Evolutionary conservation across 352 stramenopile species (phyloP).

Genomic region (Paralagenidium karlingii): DNA sequence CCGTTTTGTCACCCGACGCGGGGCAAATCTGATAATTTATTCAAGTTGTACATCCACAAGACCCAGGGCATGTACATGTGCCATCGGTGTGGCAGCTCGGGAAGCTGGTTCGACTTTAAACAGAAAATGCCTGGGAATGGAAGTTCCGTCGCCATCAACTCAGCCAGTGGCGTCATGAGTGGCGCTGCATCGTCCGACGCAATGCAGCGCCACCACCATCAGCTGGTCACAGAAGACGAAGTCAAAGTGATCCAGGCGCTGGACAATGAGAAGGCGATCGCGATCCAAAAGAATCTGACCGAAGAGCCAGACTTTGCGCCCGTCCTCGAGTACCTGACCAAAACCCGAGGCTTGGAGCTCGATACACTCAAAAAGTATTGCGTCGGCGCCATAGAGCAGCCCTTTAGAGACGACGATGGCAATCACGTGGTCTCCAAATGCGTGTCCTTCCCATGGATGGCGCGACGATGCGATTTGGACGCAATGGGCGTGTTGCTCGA

Average conservation of each 20-base stretch:
- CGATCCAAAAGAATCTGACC: slow-evolving; percentile 70
- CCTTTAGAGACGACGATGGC: slow-evolving; percentile 54
- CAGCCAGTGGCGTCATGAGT: slow-evolving; percentile 20
- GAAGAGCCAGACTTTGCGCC: slow-evolving; percentile 45
- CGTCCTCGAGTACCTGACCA: slow-evolving; percentile 60
- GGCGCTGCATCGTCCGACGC: slow-evolving; percentile 1
- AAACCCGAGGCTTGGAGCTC: slow-evolving; percentile 44
- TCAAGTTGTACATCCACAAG: slow-evolving; percentile 87
- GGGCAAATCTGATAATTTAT: slow-evolving; percentile 78
- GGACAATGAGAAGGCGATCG: slow-evolving; percentile 75
- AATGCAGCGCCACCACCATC: slow-evolving; percentile 3
- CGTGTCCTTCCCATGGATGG: slow-evolving; percentile 95
- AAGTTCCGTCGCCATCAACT: slow-evolving; percentile 21
- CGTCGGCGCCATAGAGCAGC: slow-evolving; percentile 81
- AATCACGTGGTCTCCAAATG: slow-evolving; percentile 56
- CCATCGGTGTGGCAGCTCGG: slow-evolving; percentile 73
- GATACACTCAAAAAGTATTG: slow-evolving; percentile 81
- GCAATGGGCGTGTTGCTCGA: slow-evolving; percentile 73
- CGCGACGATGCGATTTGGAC: slow-evolving; percentile 63
- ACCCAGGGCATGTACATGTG: slow-evolving; percentile 82
- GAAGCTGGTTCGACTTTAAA: slow-evolving; percentile 87
- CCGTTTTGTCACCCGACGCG: slow-evolving; percentile 79
- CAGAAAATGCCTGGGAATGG: slow-evolving; percentile 17
- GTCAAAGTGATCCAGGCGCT: slow-evolving; percentile 65
- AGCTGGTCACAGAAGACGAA: slow-evolving; percentile 8